A percentile compares a stretch with the other conserved stretches of the same genome.
Conservation (phyloP, 73 alveolate species). For the Uronychia setigera region DNA sequence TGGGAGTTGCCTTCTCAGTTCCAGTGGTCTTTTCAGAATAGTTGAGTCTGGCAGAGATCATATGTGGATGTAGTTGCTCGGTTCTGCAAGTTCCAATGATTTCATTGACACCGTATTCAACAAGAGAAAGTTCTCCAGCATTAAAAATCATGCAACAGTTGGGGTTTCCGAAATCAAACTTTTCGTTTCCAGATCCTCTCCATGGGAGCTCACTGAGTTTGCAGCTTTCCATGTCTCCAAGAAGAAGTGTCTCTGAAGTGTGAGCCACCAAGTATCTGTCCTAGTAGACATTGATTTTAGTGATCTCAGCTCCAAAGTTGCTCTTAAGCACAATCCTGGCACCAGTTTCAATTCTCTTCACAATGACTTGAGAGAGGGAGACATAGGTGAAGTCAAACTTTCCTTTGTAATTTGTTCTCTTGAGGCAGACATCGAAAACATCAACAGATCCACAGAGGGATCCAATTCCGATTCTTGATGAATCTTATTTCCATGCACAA, state of each 20-base stretch:
- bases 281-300: conserved; percentile 97
- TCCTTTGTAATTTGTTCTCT: conserved; percentile 95
- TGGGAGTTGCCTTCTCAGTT: conserved; percentile 49
- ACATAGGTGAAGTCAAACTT: conserved; percentile 98
- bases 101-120: conserved; percentile 99
- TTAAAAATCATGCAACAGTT: conserved; percentile 99
- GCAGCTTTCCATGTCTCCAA: conserved; percentile 98
- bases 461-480: conserved; percentile 97
- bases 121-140: conserved; percentile 98
- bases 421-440: conserved; percentile 96
- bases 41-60: conserved; percentile 97
- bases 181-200: conserved; percentile 98
- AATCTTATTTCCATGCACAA: conserved; percentile 98
- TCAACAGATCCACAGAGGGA: conserved; percentile 98
- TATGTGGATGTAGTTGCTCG: conserved; percentile 98
- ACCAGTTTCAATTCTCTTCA: conserved; percentile 83
- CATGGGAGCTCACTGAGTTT: conserved; percentile 92
- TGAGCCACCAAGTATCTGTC: conserved; percentile 97
- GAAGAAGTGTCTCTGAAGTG: conserved; percentile 95
- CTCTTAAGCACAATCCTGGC: conserved; percentile 87
- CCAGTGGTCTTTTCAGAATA: conserved; percentile 87
- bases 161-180: conserved; percentile 97
- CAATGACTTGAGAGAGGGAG: conserved; percentile 96
- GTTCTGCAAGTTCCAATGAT: conserved; percentile 98
- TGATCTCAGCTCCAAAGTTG: conserved; percentile 94